Evolutionary conservation across 345 rosid species (phyloP).

Genomic region (Populus tremula): DNA sequence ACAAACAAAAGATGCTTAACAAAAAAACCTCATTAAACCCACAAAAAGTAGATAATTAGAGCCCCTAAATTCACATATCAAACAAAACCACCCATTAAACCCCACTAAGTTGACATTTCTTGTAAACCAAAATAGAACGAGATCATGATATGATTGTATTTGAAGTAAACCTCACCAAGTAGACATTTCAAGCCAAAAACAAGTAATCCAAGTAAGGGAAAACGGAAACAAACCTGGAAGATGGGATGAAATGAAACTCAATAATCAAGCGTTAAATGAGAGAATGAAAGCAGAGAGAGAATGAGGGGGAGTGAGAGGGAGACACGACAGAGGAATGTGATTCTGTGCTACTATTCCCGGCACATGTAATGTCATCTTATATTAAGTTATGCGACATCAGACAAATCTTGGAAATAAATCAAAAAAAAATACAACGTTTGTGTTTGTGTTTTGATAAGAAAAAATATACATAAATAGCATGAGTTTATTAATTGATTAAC

Average conservation of each 20-base stretch:
- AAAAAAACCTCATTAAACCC: slow-evolving; percentile 1
- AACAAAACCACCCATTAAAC: neutral
- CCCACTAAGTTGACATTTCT: neutral
- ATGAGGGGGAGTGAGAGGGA: neutral
- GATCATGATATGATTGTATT: no score
- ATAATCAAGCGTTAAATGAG: slow-evolving; percentile 14
- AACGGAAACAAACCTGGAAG: slow-evolving; percentile 20
- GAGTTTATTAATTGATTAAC: no score
- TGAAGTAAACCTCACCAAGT: neutral
- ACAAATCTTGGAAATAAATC: neutral
- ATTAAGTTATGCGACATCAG: neutral
- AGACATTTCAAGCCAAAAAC: neutral
- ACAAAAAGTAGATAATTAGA: neutral
- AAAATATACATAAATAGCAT: no score
- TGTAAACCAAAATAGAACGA: neutral
- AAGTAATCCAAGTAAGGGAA: slow-evolving; percentile 16
- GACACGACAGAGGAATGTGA: neutral
- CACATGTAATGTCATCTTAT: neutral
- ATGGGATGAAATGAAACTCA: slow-evolving; percentile 24
- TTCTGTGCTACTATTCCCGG: neutral
- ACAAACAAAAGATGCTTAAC: neutral
- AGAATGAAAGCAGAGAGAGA: slow-evolving; percentile 5
- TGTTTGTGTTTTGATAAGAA: no score
- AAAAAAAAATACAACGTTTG: neutral
- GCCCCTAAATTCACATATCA: neutral